Conservation (phyloP, 129 eudicot genomes). For the Flaveria bidentis region DNA sequence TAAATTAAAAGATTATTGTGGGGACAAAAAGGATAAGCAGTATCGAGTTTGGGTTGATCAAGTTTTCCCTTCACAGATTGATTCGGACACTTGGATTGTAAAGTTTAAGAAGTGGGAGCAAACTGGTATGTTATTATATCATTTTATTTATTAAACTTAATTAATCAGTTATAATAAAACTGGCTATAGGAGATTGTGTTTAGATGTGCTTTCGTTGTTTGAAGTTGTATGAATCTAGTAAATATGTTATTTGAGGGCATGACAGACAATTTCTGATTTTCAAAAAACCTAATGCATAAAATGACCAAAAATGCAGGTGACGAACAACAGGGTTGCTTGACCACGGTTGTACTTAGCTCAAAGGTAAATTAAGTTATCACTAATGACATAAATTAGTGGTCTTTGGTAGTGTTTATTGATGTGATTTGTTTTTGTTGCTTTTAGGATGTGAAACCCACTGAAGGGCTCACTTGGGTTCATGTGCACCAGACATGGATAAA, state of each 20-base stretch:
- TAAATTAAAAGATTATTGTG: slow-evolving; percentile 52
- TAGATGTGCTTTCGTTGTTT: no score
- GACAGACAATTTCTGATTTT: no score
- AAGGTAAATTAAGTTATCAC: slow-evolving; percentile 44
- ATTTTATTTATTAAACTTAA: no score
- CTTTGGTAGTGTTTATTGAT: neutral
- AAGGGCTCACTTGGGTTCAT: slow-evolving; percentile 83
- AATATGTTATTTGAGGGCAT: no score
- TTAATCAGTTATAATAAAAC: no score
- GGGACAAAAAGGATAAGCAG: slow-evolving; percentile 70
- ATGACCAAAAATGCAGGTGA: slow-evolving; percentile 50
- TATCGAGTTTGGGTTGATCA: slow-evolving; percentile 92
- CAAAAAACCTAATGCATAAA: neutral
- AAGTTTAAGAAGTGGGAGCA: slow-evolving; percentile 88
- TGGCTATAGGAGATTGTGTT: no score
- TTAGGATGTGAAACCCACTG: slow-evolving; percentile 57
- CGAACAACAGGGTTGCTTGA: slow-evolving; percentile 58
- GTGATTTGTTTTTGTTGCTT: slow-evolving; percentile 27
- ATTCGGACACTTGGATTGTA: slow-evolving; percentile 72
- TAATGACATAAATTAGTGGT: slow-evolving; percentile 10
- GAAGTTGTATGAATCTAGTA: no score
- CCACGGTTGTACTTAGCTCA: slow-evolving; percentile 69
- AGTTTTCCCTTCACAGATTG: slow-evolving; percentile 60
- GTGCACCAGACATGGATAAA: slow-evolving; percentile 88
- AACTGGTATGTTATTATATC: slow-evolving; percentile 52